Evolutionary conservation across 495 filamentous ascomycete species (phyloP).

Genomic region (Penicillium soppii): DNA sequence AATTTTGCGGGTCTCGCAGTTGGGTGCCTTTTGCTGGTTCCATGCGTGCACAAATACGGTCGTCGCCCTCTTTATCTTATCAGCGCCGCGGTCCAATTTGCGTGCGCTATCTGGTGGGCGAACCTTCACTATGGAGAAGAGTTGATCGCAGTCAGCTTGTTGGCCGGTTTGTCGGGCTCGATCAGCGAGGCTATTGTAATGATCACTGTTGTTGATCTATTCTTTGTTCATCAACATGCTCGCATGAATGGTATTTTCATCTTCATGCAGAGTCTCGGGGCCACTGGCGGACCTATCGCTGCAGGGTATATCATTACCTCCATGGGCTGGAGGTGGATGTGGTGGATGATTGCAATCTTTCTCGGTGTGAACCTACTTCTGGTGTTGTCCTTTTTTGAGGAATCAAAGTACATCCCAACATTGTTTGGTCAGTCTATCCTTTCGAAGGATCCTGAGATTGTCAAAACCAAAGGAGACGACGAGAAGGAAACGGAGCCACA

Average conservation of each 20-base stretch:
- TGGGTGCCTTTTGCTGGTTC: constrained; percentile 35
- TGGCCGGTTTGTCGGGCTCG: constrained; percentile 29
- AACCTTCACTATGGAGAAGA: constrained; percentile 28
- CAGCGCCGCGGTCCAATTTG: constrained; percentile 28
- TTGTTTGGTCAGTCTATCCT: too few species aligned
- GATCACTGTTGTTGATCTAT: constrained; percentile 42
- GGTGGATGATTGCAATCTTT: constrained; percentile 40
- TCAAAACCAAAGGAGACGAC: too few species aligned
- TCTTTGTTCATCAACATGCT: constrained; percentile 42
- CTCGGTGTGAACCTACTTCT: constrained; percentile 31
- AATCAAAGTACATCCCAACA: constrained; percentile 33
- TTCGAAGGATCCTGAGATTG: background rate
- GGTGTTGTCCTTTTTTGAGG: constrained; percentile 36
- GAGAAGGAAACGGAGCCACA: too few species aligned
- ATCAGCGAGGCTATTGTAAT: constrained; percentile 38
- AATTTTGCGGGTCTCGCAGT: constrained; percentile 31
- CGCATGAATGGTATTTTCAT: constrained; percentile 37
- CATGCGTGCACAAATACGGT: constrained; percentile 40
- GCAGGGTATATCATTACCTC: constrained; percentile 37
- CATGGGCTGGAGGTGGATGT: constrained; percentile 44
- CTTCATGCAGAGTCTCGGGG: constrained; percentile 29
- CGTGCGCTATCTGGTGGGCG: constrained; percentile 19
- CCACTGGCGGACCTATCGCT: constrained; percentile 30
- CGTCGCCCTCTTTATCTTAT: constrained; percentile 36
- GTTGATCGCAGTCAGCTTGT: constrained; percentile 21